These are phyloP conservation scores for Ceratobasidium sp. DNA, from an alignment of 1,284 basidiomycete genomes.

Conservation along the genomic window DNA sequence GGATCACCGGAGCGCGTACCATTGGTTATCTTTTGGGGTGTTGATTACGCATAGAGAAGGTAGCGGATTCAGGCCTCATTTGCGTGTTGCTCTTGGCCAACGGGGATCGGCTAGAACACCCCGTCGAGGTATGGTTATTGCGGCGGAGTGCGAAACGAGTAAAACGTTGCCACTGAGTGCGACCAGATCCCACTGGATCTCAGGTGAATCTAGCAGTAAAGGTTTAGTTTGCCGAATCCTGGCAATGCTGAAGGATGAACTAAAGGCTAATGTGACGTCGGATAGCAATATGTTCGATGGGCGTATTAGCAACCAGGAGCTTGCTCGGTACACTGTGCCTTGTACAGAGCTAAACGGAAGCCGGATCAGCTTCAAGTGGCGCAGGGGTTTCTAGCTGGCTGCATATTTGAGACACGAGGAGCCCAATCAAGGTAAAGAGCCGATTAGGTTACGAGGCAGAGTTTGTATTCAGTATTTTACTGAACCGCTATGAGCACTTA, in stretches of 20 bases:
- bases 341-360: not conserved
- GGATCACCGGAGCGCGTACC: not conserved
- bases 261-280: not conserved
- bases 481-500: too few relatives aligned
- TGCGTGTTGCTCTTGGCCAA: not conserved
- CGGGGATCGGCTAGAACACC: not conserved
- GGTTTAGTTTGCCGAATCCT: not conserved
- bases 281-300: too few relatives aligned
- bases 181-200: not conserved
- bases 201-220: not conserved
- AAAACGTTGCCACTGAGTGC: not conserved
- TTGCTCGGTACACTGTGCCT: not conserved
- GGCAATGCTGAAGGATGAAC: not conserved
- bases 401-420: not conserved
- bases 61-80: not conserved
- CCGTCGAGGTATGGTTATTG: not conserved
- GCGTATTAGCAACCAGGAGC: not conserved
- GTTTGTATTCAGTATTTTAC: too few relatives aligned
- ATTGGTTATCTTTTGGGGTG: not conserved
- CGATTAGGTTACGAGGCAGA: not conserved
- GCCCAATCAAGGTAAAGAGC: not conserved
- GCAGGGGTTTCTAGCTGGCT: not conserved
- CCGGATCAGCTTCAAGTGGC: not conserved
- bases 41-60: not conserved
- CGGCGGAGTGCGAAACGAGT: constrained; percentile 11